Base-by-base conservation (phyloP, 2,329 filamentous ascomycete species). In the Aspergillus sojae region DNA sequence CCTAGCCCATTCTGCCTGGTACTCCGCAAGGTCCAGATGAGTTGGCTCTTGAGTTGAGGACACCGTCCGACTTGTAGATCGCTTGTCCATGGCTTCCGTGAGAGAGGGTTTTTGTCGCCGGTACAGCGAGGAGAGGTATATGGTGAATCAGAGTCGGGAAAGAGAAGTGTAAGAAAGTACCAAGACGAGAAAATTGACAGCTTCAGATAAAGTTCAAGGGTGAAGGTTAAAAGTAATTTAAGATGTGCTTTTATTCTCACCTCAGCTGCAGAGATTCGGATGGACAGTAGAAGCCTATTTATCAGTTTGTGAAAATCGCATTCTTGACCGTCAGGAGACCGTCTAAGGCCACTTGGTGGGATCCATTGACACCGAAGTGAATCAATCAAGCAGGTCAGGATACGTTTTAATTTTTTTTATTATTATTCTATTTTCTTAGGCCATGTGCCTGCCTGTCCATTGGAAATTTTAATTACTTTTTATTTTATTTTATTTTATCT, bases 281-380 rank as follows among this genome's bases (percentile, higher is more conserved):
- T 5, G 52, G 52, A 55, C 21, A 41, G 32, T 16, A 16, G 32
- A 36, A 55, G 52, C 1, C 32, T 55, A 55, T 55, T 55, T 55
- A 55, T 55, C 34, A 55, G 52, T 55, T 26, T 10, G 14, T 16
- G 21, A 39, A 10, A 9, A 21, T 28, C n/a, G 52, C 32, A 55
- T 39, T 39, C 52, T 55, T 55, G 52, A 39, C 7, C 34, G 52
- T 55, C 52, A 55, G 52, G 52, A 55, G 52, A 55, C 52, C 32
- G 32, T 39, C 52, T 55, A 32, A 55, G 52, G 52, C 52, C 52
- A 55, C 52, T 26, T n/a, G 32, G 21, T 55, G 34, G 52, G 52
- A 21, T 55, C 32, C 32, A 55, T 54, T 11, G 52, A 23, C 28
- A 36, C 30, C 52, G 10, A n/a, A 26, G 16, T 55, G 32, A 36